Conservation (phyloP, 1,139 yeast species). For the Lodderomyces beijingensis region DNA sequence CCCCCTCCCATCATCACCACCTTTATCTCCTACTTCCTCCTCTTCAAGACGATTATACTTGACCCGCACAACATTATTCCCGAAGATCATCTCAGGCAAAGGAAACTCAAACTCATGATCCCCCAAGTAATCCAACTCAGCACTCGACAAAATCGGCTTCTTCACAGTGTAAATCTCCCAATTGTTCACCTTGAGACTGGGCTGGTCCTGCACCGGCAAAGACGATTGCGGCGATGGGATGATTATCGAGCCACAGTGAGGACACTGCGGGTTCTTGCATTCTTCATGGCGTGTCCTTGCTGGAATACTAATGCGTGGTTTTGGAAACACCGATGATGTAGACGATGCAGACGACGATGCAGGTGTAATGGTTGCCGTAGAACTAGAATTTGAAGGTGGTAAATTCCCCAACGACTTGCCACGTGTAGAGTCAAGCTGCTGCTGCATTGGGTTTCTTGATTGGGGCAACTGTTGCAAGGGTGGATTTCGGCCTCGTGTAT, state of each 20-base stretch:
- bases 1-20: background rate
- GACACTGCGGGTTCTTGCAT: conserved; percentile 53
- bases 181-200: conserved; percentile 60
- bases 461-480: no score
- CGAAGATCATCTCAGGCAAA: conserved; percentile 96
- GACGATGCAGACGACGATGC: no score
- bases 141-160: conserved; percentile 71
- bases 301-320: conserved; percentile 4
- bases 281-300: conserved; percentile 10
- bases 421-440: no score
- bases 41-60: conserved; percentile 38
- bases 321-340: conserved; percentile 8
- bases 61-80: conserved; percentile 69
- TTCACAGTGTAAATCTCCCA: conserved; percentile 78
- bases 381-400: no score
- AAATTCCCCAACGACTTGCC: no score
- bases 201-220: conserved; percentile 57
- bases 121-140: conserved; percentile 62
- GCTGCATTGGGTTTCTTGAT: conserved; percentile 3
- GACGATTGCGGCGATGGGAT: conserved; percentile 70
- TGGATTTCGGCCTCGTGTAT: conserved; percentile 37
- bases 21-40: conserved; percentile 11
- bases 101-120: conserved; percentile 66
- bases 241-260: conserved; percentile 64
- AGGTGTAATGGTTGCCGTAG: no score